Percentiles rank a stretch among this genome's conserved stretches.
Evolutionary conservation across 2,329 filamentous ascomycete species (phyloP).

Genomic region (Aspergillus sp.): DNA sequence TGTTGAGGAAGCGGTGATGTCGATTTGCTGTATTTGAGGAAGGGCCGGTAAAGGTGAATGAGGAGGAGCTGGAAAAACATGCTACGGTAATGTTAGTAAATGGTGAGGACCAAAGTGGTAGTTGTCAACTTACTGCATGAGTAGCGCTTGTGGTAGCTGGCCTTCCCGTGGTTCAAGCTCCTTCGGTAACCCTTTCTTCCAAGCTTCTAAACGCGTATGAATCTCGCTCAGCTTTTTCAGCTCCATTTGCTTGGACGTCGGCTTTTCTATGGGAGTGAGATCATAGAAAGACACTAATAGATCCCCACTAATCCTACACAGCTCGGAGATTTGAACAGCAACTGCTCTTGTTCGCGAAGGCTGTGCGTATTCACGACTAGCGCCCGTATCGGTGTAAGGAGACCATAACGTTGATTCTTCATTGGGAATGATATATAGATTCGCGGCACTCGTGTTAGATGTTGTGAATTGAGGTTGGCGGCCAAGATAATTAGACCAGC

Average conservation of each 20-base stretch:
- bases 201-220: slow-evolving; percentile 84
- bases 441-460: slow-evolving; percentile 77
- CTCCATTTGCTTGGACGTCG: slow-evolving; percentile 74
- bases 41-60: slow-evolving; percentile 92
- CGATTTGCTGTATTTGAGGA: slow-evolving; percentile 81
- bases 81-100: slow-evolving; percentile 49
- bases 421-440: slow-evolving; percentile 84
- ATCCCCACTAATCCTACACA: slow-evolving; percentile 94
- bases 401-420: slow-evolving; percentile 87
- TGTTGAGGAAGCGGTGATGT: slow-evolving; percentile 81
- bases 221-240: slow-evolving; percentile 91
- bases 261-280: slow-evolving; percentile 62
- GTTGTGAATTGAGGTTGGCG: slow-evolving; percentile 83
- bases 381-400: slow-evolving; percentile 82
- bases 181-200: slow-evolving; percentile 78
- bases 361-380: slow-evolving; percentile 70
- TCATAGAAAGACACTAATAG: slow-evolving; percentile 89
- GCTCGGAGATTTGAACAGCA: slow-evolving; percentile 74
- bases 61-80: slow-evolving; percentile 98
- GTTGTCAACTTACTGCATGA: slow-evolving; percentile 72
- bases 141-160: slow-evolving; percentile 76
- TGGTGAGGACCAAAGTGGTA: too few species aligned
- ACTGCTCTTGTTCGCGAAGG: slow-evolving; percentile 80
- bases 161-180: slow-evolving; percentile 90
- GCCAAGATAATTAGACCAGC: slow-evolving; percentile 96